Percentiles rank a stretch among this genome's conserved stretches.
phyloP scores from a whole-genome alignment of 345 rosid species.

The Gossypium sturtianum region DNA sequence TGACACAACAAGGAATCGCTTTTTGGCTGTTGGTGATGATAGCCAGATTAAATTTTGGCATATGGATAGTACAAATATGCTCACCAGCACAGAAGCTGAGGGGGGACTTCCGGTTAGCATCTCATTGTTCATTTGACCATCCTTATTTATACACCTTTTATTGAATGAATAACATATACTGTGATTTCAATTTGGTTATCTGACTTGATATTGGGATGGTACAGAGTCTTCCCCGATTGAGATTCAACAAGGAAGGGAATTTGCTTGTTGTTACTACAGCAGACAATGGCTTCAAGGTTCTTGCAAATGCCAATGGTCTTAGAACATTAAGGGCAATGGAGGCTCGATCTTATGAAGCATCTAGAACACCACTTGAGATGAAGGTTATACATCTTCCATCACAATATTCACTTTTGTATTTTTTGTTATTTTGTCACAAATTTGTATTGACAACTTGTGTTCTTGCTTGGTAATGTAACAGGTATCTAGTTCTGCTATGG shows the following conservation, averaged over 20 bases:
- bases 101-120: conserved; percentile 58
- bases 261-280: conserved; percentile 55
- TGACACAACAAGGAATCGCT: conserved; percentile 58
- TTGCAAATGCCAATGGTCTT: conserved; percentile 33
- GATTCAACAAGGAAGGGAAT: conserved; percentile 72
- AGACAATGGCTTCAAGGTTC: background rate
- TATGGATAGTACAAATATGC: conserved; percentile 51
- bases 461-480: conserved; percentile 12
- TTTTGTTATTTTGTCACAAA: background rate
- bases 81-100: conserved; percentile 56
- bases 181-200: background rate
- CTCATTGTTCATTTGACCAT: conserved; percentile 4
- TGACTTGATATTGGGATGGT: conserved; percentile 14
- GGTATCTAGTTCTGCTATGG: conserved; percentile 41
- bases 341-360: conserved; percentile 39
- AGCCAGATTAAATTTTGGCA: conserved; percentile 65
- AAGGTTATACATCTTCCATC: conserved; percentile 16
- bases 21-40: conserved; percentile 74
- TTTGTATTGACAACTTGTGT: conserved; percentile 3
- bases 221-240: conserved; percentile 54
- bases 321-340: conserved; percentile 46
- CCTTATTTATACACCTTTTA: background rate
- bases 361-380: conserved; percentile 32
- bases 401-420: background rate
- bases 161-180: background rate